These are phyloP conservation scores for Aphanomyces stellatus DNA, from an alignment of 352 stramenopile genomes.

Conservation along the genomic window DNA sequence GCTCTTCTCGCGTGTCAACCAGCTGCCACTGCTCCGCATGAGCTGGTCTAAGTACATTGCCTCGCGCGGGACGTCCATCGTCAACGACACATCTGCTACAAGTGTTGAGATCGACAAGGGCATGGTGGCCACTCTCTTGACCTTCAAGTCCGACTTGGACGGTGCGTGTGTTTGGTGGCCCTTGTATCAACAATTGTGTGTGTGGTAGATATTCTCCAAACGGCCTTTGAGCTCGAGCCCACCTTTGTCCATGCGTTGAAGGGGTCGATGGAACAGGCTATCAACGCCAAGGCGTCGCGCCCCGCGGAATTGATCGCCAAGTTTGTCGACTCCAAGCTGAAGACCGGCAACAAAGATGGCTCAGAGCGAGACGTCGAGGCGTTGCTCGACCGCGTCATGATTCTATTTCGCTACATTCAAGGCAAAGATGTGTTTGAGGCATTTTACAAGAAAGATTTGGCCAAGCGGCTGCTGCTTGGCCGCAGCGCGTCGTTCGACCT, in stretches of 20 bases:
- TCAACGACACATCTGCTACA: slow-evolving; percentile 38
- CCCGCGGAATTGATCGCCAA: slow-evolving; percentile 88
- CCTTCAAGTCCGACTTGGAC: slow-evolving; percentile 80
- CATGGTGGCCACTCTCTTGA: slow-evolving; percentile 85
- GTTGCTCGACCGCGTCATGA: slow-evolving; percentile 87
- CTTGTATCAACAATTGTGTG: no score
- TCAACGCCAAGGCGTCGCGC: slow-evolving; percentile 78
- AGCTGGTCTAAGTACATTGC: slow-evolving; percentile 66
- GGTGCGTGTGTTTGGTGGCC: slow-evolving; percentile 33
- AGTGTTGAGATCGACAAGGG: slow-evolving; percentile 72
- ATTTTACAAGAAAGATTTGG: slow-evolving; percentile 98
- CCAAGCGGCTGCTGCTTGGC: slow-evolving; percentile 93
- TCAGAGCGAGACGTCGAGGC: slow-evolving; percentile 83
- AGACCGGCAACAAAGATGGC: slow-evolving; percentile 73
- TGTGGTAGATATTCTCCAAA: slow-evolving; percentile 28
- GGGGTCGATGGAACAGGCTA: slow-evolving; percentile 82
- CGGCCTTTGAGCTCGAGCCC: slow-evolving; percentile 63
- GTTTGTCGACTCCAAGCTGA: slow-evolving; percentile 86
- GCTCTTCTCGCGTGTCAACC: slow-evolving; percentile 67
- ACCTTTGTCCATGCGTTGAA: slow-evolving; percentile 80
- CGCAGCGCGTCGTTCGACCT: slow-evolving; percentile 89
- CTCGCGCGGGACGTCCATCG: slow-evolving; percentile 61
- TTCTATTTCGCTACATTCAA: slow-evolving; percentile 94
- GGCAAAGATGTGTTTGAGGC: slow-evolving; percentile 98
- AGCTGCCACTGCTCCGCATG: slow-evolving; percentile 52